Base-by-base conservation (phyloP, 1,284 basidiomycete genomes). In the Rhodofomes roseus region DNA sequence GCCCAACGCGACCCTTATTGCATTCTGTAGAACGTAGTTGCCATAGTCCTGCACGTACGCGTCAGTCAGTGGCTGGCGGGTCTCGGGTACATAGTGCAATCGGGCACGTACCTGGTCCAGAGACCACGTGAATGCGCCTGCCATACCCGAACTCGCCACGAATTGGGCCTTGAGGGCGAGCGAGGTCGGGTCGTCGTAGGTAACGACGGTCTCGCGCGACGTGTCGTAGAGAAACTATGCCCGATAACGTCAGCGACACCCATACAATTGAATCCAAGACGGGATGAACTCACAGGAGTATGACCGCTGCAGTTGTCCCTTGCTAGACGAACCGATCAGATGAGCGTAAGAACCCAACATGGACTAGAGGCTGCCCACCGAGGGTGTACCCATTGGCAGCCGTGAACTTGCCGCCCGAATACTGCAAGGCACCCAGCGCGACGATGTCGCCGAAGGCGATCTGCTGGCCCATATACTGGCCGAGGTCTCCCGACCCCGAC, bases 251-350 rank as follows among this genome's bases (percentile, higher is more conserved):
- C 16, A 58, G 46, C 20, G n/a, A 18, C 41, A 3, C 23, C 2
- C n/a, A n/a, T n/a, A n/a, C n/a, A n/a, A n/a, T n/a, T n/a, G 52
- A 37, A 34, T 25, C 23, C 20, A 52, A 44, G 11, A 9, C 2
- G 8, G 23, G 20, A 25, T 22, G 12, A 23, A 66, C 74, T 54
- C 56, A 80, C 79, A 31, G 89, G 89, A 31, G 89, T 91, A 64
- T 83, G n/a, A n/a, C n/a, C 82, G 54, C 85, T 87, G 73, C 89
- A 91, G 56, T 80, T 69, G 69, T 91, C 89, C 88, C 89, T 90
- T 39, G 59, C 73, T 72, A 50, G 27, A 16, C 4, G 39, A 18
- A 16, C 39, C 4, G 16, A 40, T 37, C 36, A 37, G 36, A 20
- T 40, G 31, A 40, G 7, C 36, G 16, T 14, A 5, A 40, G 39